Conservation (phyloP, 306 rosid species). For the Dryas octopetala region DNA sequence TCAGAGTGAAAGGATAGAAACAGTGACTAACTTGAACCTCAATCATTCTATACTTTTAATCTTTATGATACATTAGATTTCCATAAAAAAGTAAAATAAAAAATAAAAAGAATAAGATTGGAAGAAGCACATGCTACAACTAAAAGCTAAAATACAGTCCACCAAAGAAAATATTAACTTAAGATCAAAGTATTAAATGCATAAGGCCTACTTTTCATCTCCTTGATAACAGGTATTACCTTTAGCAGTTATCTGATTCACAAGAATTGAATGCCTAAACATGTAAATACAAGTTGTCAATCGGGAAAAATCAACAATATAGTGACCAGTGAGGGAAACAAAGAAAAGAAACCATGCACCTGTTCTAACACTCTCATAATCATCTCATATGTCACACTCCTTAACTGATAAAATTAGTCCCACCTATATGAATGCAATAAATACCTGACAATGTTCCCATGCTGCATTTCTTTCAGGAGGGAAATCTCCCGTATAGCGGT, state of each 20-base stretch:
- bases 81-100: background rate
- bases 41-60: background rate
- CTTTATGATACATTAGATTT: background rate
- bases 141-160: background rate
- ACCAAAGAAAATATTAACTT: background rate
- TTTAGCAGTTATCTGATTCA: background rate
- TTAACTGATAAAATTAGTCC: background rate
- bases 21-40: background rate
- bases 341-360: no score
- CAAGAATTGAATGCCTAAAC: slow-evolving; percentile 2
- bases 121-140: background rate
- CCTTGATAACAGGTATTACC: background rate
- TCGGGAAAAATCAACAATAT: no score
- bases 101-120: background rate
- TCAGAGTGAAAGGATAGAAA: background rate
- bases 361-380: background rate
- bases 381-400: background rate
- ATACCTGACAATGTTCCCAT: slow-evolving; percentile 85
- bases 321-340: no score
- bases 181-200: background rate
- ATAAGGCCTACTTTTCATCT: background rate
- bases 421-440: background rate
- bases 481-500: slow-evolving; percentile 92
- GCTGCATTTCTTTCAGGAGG: slow-evolving; percentile 88
- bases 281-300: background rate